phyloP scores from a whole-genome alignment of 441 rosid species.

The Breynia disticha region DNA sequence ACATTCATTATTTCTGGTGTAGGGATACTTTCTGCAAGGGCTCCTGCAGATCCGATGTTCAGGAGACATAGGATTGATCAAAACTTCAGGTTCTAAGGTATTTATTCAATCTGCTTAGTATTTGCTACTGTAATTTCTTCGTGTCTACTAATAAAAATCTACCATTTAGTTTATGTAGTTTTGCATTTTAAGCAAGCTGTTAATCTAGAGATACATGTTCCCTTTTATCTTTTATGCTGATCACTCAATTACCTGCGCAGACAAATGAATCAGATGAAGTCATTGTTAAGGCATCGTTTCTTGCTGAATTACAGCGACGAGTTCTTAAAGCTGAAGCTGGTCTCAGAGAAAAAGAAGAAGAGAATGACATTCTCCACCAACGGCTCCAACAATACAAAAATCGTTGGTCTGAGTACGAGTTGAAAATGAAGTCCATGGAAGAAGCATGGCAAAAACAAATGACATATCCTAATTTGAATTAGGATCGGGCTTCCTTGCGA shows the following conservation, averaged over 20 bases:
- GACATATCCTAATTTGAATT: too few species aligned
- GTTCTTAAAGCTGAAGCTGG: too few species aligned
- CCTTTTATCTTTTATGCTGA: constrained; percentile 6
- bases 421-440: constrained; percentile 99
- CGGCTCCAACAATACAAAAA: constrained; percentile 88
- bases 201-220: not conserved
- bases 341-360: constrained; percentile 94
- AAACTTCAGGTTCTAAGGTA: constrained; percentile 53
- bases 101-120: not conserved
- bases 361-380: constrained; percentile 88
- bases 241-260: constrained; percentile 4
- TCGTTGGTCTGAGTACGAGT: constrained; percentile 98
- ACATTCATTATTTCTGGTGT: too few species aligned
- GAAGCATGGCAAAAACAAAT: constrained; percentile 99
- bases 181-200: not conserved
- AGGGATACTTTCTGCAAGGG: too few species aligned
- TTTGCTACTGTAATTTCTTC: not conserved
- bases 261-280: too few species aligned
- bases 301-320: too few species aligned
- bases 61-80: constrained; percentile 57
- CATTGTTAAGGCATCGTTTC: too few species aligned
- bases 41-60: too few species aligned
- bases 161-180: not conserved
- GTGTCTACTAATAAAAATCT: too few species aligned
- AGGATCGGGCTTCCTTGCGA: too few species aligned